Conservation (phyloP, 179 eudicot species). For the Vitellaria paradoxa region DNA sequence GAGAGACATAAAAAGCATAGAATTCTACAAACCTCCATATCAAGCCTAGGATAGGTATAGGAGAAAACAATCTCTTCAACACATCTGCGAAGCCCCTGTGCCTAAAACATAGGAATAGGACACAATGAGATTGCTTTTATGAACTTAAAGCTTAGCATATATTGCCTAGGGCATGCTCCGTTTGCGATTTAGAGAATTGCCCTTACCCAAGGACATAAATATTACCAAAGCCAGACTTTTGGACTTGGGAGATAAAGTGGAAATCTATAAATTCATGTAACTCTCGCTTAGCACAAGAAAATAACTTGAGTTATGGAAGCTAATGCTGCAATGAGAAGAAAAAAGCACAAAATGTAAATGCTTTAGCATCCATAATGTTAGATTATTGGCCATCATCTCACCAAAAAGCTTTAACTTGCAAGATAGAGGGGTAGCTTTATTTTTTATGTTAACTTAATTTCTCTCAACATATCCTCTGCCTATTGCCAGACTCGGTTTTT, state of each 20-base stretch:
- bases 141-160: background rate
- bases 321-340: background rate
- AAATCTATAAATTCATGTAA: background rate
- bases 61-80: slow-evolving; percentile 85
- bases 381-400: too few species aligned
- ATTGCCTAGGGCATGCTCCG: background rate
- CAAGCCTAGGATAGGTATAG: slow-evolving; percentile 87
- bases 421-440: too few species aligned
- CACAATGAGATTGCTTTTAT: background rate
- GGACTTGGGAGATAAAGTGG: background rate
- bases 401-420: too few species aligned
- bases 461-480: too few species aligned
- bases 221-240: background rate
- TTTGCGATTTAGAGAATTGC: background rate
- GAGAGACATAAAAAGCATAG: background rate
- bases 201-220: background rate
- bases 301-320: background rate
- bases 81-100: slow-evolving; percentile 63
- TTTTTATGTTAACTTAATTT: too few species aligned
- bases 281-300: background rate
- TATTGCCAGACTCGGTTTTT: too few species aligned
- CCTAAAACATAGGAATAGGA: slow-evolving; percentile 37
- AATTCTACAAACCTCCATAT: slow-evolving; percentile 69
- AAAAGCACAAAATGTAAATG: background rate
- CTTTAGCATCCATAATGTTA: background rate